Conservation (phyloP, 2,329 filamentous ascomycete genomes). For the Orbilia blumenaviensis region DNA sequence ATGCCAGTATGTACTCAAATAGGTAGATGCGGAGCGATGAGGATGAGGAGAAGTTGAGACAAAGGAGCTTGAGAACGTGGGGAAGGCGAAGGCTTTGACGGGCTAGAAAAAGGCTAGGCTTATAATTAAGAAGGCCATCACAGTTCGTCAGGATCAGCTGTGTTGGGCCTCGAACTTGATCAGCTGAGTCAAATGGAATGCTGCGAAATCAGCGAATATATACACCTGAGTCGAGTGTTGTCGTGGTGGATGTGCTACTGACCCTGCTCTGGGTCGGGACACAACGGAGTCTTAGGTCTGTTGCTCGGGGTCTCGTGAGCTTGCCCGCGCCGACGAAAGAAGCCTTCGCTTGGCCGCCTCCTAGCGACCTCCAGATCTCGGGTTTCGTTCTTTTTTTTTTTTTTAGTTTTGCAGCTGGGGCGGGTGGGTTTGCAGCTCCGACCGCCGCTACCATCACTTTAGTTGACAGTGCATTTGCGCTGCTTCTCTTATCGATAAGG, state of each 20-base stretch:
- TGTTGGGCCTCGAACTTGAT: background rate
- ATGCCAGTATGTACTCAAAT: background rate
- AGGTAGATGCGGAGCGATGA: too few relatives aligned
- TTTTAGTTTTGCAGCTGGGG: too few relatives aligned
- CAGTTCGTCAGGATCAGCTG: background rate
- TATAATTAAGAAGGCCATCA: constrained; percentile 8
- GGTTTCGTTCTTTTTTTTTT: too few relatives aligned
- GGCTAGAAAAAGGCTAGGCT: background rate
- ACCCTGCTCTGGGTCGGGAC: background rate
- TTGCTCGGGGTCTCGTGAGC: constrained; percentile 3
- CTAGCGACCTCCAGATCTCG: background rate
- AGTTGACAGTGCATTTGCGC: too few relatives aligned
- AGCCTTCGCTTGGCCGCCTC: background rate
- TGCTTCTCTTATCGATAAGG: background rate
- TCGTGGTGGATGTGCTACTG: background rate
- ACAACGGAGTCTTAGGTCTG: background rate
- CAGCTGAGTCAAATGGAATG: constrained; percentile 8
- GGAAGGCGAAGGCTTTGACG: background rate
- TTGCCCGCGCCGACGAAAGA: constrained; percentile 6
- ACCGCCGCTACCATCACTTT: too few relatives aligned
- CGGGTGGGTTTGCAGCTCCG: too few relatives aligned
- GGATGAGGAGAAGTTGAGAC: background rate
- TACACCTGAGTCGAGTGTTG: background rate
- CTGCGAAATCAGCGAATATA: background rate
- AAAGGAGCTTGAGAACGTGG: background rate